Percentiles rank a stretch among this genome's conserved stretches.
These are phyloP conservation scores for Lotmaria passim DNA, from an alignment of 208 protist genomes.

Conservation along the genomic window DNA sequence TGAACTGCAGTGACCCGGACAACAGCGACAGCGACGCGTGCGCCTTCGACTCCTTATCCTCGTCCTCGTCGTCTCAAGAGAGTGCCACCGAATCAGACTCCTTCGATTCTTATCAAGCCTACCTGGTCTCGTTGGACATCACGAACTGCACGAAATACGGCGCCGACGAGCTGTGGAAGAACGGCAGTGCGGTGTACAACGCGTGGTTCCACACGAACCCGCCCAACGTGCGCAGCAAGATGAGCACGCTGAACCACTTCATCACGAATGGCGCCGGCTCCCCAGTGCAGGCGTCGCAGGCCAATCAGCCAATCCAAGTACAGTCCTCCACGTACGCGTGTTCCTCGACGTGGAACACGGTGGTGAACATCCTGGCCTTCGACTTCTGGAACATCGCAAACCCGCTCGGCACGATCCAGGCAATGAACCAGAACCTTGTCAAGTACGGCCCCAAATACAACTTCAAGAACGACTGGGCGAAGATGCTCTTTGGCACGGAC, in stretches of 20 bases:
- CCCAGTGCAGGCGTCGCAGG: conserved; percentile 26
- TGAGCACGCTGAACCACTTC: conserved; percentile 50
- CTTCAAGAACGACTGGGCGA: conserved; percentile 32
- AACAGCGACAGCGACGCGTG: neutral
- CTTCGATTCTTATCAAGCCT: neutral
- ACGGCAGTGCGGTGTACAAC: conserved; percentile 46
- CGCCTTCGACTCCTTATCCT: neutral
- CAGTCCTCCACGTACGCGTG: conserved; percentile 31
- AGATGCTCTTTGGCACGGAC: conserved; percentile 31
- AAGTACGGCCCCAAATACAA: conserved; percentile 30
- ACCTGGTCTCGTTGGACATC: conserved; percentile 14
- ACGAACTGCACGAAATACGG: conserved; percentile 40
- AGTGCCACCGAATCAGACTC: no score
- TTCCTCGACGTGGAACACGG: conserved; percentile 35
- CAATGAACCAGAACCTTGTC: conserved; percentile 43
- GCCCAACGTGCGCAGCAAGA: conserved; percentile 32
- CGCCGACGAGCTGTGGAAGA: conserved; percentile 20
- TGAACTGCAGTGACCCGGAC: conserved; percentile 4
- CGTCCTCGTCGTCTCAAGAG: conserved; percentile 6
- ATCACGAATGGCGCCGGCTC: conserved; percentile 36
- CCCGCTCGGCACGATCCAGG: conserved; percentile 35
- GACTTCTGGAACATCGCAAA: conserved; percentile 50
- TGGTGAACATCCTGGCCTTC: conserved; percentile 42
- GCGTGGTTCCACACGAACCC: conserved; percentile 23
- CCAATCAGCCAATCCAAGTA: conserved; percentile 28